These are phyloP conservation scores for Epichloe aotearoae DNA, from an alignment of 2,329 filamentous ascomycete species.

Conservation along the genomic window DNA sequence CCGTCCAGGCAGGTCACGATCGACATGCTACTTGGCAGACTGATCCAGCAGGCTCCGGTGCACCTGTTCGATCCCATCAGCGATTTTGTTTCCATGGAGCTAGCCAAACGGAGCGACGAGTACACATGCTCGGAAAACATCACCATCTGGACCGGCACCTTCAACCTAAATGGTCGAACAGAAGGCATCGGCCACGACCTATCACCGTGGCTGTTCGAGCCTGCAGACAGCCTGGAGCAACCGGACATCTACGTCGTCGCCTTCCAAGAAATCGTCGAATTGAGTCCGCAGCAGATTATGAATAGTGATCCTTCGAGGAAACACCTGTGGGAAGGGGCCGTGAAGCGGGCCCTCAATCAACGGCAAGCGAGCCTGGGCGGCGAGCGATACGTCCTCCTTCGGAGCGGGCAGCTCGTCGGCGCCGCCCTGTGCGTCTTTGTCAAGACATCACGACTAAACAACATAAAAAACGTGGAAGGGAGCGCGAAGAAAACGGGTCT, in stretches of 20 bases:
- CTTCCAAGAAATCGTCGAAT: slow-evolving; percentile 96
- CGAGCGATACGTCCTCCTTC: slow-evolving; percentile 75
- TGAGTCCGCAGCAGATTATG: slow-evolving; percentile 98
- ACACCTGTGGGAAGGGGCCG: slow-evolving; percentile 73
- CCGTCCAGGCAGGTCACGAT: slow-evolving; percentile 89
- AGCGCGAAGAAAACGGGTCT: slow-evolving; percentile 88
- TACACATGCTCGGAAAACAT: slow-evolving; percentile 66
- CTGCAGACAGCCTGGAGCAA: slow-evolving; percentile 40
- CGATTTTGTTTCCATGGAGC: slow-evolving; percentile 70
- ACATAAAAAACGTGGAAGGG: slow-evolving; percentile 94
- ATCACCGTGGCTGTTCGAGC: slow-evolving; percentile 71
- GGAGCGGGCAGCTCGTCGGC: slow-evolving; percentile 88
- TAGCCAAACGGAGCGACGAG: slow-evolving; percentile 53
- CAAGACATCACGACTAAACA: slow-evolving; percentile 57
- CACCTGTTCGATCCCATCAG: slow-evolving; percentile 89
- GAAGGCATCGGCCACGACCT: slow-evolving; percentile 68
- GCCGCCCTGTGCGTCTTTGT: slow-evolving; percentile 89
- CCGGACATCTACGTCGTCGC: slow-evolving; percentile 83
- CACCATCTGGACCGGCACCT: slow-evolving; percentile 75
- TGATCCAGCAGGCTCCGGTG: slow-evolving; percentile 73
- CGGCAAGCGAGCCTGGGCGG: slow-evolving; percentile 51
- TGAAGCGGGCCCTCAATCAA: slow-evolving; percentile 63
- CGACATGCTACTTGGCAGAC: slow-evolving; percentile 74
- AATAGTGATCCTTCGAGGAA: slow-evolving; percentile 84
- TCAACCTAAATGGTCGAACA: slow-evolving; percentile 86